Percentiles rank a stretch among this genome's conserved stretches.
Conservation (phyloP, 2,329 filamentous ascomycete species). For the Claviceps arundinis region DNA sequence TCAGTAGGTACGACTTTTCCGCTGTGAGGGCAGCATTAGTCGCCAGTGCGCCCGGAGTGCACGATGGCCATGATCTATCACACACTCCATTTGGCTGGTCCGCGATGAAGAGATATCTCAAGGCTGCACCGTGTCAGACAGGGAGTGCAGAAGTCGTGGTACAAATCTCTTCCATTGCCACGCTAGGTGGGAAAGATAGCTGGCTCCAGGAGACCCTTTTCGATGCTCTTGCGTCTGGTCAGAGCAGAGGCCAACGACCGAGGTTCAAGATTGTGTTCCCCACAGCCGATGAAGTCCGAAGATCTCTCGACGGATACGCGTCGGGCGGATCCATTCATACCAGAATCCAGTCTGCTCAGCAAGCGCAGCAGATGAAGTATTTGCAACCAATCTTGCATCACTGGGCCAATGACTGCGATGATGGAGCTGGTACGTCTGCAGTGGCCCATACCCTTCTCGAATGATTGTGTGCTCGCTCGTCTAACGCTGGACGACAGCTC, state of each 20-base stretch:
- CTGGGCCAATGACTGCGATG: slow-evolving; percentile 52
- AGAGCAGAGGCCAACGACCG: slow-evolving; percentile 21
- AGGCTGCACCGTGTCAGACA: slow-evolving; percentile 32
- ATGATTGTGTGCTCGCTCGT: neutral
- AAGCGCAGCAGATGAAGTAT: slow-evolving; percentile 62
- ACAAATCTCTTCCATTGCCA: slow-evolving; percentile 73
- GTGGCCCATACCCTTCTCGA: neutral
- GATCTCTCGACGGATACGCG: slow-evolving; percentile 62
- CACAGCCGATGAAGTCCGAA: slow-evolving; percentile 63
- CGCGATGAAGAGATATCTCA: slow-evolving; percentile 47
- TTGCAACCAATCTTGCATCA: slow-evolving; percentile 58
- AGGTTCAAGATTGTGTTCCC: slow-evolving; percentile 67
- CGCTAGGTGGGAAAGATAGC: slow-evolving; percentile 53
- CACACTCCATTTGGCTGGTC: slow-evolving; percentile 65
- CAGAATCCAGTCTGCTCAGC: slow-evolving; percentile 56
- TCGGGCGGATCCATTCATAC: slow-evolving; percentile 74
- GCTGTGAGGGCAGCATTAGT: slow-evolving; percentile 56
- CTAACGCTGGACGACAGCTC: slow-evolving; percentile 11
- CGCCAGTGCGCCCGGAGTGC: slow-evolving; percentile 63
- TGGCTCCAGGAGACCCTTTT: slow-evolving; percentile 62
- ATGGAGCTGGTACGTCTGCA: slow-evolving; percentile 14
- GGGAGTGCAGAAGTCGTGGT: slow-evolving; percentile 37
- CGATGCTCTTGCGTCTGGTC: slow-evolving; percentile 27
- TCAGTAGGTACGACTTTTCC: slow-evolving; percentile 56
- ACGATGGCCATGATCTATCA: slow-evolving; percentile 33